These are phyloP conservation scores for Podosphaera aphanis DNA, from an alignment of 2,329 filamentous ascomycete genomes.

Conservation along the genomic window DNA sequence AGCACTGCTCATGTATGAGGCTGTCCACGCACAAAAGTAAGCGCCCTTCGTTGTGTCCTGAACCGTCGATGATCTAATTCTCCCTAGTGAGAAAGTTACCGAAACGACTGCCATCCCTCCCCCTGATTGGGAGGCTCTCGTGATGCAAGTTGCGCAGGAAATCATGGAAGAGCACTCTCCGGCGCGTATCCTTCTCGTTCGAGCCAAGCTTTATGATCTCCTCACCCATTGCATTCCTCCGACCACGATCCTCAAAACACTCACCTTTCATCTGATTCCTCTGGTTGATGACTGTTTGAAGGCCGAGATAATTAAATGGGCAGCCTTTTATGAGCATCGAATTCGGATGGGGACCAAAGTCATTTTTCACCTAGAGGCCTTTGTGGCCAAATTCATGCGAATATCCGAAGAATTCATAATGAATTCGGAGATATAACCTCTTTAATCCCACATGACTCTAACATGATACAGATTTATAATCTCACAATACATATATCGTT, in stretches of 20 bases:
- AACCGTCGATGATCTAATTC: conserved; percentile 12
- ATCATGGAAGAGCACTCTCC: conserved; percentile 89
- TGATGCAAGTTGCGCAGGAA: conserved; percentile 71
- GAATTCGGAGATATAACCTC: conserved; percentile 46
- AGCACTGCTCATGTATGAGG: conserved; percentile 89
- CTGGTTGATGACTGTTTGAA: conserved; percentile 78
- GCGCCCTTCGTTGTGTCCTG: conserved; percentile 13
- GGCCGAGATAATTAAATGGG: conserved; percentile 82
- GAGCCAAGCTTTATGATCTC: conserved; percentile 88
- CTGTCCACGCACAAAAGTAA: conserved; percentile 91
- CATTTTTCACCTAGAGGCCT: conserved; percentile 94
- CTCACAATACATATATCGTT: too few species aligned
- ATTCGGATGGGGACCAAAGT: conserved; percentile 83
- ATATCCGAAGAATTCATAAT: conserved; percentile 78
- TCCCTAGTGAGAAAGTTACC: conserved; percentile 58
- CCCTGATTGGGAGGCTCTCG: conserved; percentile 88
- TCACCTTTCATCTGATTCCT: conserved; percentile 78
- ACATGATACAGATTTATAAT: too few species aligned
- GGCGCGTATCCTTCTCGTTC: conserved; percentile 62
- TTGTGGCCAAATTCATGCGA: conserved; percentile 97
- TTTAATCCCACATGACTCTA: too few species aligned
- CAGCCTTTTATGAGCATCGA: conserved; percentile 89
- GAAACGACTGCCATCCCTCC: conserved; percentile 78
- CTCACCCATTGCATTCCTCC: conserved; percentile 92
- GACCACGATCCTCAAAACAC: conserved; percentile 77